Percentiles rank a stretch among this genome's conserved stretches.
These are phyloP conservation scores for Spencermartinsiella ligniputridi DNA, from an alignment of 1,139 yeast genomes.

Conservation along the genomic window DNA sequence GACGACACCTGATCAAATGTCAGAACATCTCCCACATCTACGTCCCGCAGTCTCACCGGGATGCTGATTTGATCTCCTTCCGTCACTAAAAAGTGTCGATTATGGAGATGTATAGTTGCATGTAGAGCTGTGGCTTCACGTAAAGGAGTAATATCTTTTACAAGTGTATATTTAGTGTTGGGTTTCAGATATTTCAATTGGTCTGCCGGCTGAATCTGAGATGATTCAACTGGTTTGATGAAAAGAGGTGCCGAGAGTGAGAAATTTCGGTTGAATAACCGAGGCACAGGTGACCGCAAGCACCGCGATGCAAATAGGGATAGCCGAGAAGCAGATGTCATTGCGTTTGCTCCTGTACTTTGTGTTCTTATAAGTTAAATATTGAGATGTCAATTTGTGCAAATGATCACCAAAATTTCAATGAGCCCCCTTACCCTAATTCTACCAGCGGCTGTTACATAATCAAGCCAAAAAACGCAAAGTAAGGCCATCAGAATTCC, in stretches of 20 bases:
- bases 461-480: too few relatives aligned
- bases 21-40: constrained; percentile 75
- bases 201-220: not conserved
- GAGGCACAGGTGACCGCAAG: too few relatives aligned
- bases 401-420: too few relatives aligned
- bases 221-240: not conserved
- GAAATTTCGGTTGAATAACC: not conserved
- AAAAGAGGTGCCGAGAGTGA: not conserved
- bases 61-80: constrained; percentile 79
- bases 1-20: constrained; percentile 70
- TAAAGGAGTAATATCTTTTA: constrained; percentile 48
- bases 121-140: constrained; percentile 63
- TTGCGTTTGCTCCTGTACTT: too few relatives aligned
- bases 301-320: too few relatives aligned
- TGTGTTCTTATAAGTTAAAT: too few relatives aligned
- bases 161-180: constrained; percentile 22
- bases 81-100: constrained; percentile 83
- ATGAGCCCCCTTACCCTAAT: too few relatives aligned
- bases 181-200: constrained; percentile 17
- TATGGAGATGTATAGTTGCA: constrained; percentile 78
- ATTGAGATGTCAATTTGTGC: too few relatives aligned
- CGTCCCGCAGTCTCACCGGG: constrained; percentile 72
- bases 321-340: too few relatives aligned
- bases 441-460: too few relatives aligned
- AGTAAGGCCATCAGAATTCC: too few relatives aligned